Evolutionary conservation across 2,329 filamentous ascomycete species (phyloP).

Genomic region (Monilinia vaccinii-corymbosi): DNA sequence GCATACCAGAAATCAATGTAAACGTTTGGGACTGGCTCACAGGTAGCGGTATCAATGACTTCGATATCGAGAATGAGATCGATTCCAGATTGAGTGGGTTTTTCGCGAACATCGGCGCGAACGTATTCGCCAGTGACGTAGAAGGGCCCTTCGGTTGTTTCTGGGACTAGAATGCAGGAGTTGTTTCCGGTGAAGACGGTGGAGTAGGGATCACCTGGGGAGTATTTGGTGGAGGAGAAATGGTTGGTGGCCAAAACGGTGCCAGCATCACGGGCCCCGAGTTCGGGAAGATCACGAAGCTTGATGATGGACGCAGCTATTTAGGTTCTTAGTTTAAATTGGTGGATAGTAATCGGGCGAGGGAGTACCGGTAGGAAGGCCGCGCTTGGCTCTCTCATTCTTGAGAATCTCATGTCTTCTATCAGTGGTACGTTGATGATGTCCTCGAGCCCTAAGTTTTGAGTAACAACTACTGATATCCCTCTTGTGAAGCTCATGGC

Average conservation of each 20-base stretch:
- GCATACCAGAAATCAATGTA: conserved; percentile 44
- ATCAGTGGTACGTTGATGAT: conserved; percentile 19
- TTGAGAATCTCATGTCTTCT: conserved; percentile 11
- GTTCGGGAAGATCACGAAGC: conserved; percentile 5
- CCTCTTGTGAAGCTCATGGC: neutral
- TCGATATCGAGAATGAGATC: conserved; percentile 39
- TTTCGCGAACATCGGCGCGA: conserved; percentile 35
- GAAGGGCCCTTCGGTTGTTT: conserved; percentile 33
- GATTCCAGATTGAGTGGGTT: conserved; percentile 17
- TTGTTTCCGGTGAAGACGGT: conserved; percentile 23
- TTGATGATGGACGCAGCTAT: conserved; percentile 13
- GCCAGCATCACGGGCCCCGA: conserved; percentile 11
- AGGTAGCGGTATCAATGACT: conserved; percentile 45
- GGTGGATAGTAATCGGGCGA: neutral
- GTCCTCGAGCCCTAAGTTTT: conserved; percentile 31
- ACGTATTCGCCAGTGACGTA: conserved; percentile 42
- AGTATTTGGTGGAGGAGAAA: conserved; percentile 25
- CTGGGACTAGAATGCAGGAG: conserved; percentile 28
- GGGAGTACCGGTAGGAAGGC: conserved; percentile 4
- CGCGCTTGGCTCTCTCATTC: conserved; percentile 10
- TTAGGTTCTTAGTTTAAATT: neutral
- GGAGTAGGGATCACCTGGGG: conserved; percentile 27
- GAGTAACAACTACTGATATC: conserved; percentile 9
- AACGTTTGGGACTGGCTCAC: conserved; percentile 39
- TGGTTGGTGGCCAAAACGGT: conserved; percentile 15